Evolutionary conservation across 371 early-diverging fungal genomes (phyloP).

Genomic region (Mucor indicus): DNA sequence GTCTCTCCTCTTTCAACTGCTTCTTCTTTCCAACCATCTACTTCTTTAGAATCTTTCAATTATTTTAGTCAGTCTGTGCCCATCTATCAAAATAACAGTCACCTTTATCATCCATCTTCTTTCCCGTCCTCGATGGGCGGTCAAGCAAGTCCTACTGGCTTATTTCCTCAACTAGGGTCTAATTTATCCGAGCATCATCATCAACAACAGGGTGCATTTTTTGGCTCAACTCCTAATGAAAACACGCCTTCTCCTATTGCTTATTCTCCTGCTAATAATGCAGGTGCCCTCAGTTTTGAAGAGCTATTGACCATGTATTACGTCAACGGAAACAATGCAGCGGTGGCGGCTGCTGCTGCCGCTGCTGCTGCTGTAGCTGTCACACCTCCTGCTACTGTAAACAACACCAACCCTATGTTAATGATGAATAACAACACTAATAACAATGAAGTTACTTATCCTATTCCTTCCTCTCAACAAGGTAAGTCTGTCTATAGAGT

Average conservation of each 20-base stretch:
- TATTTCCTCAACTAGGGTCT: slow-evolving; percentile 24
- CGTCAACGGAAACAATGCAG: slow-evolving; percentile 10
- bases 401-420: too few species aligned
- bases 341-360: slow-evolving; percentile 2
- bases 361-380: slow-evolving; percentile 15
- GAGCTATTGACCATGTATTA: slow-evolving; percentile 31
- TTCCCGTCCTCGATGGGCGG: neutral
- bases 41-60: slow-evolving; percentile 16
- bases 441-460: neutral
- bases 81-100: slow-evolving; percentile 10
- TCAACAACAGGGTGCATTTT: slow-evolving; percentile 15
- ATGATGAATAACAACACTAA: neutral
- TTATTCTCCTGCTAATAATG: slow-evolving; percentile 13
- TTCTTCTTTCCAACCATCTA: slow-evolving; percentile 23
- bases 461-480: too few species aligned
- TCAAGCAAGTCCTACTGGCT: slow-evolving; percentile 7
- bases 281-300: slow-evolving; percentile 37
- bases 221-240: slow-evolving; percentile 19
- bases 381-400: too few species aligned
- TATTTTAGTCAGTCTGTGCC: slow-evolving; percentile 29
- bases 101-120: neutral
- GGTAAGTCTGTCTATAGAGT: too few species aligned
- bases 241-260: slow-evolving; percentile 18
- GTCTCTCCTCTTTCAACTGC: slow-evolving; percentile 15
- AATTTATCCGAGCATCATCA: slow-evolving; percentile 2